These are phyloP conservation scores for Crithidia sp. DNA, from an alignment of 208 protist genomes.

Conservation along the genomic window DNA sequence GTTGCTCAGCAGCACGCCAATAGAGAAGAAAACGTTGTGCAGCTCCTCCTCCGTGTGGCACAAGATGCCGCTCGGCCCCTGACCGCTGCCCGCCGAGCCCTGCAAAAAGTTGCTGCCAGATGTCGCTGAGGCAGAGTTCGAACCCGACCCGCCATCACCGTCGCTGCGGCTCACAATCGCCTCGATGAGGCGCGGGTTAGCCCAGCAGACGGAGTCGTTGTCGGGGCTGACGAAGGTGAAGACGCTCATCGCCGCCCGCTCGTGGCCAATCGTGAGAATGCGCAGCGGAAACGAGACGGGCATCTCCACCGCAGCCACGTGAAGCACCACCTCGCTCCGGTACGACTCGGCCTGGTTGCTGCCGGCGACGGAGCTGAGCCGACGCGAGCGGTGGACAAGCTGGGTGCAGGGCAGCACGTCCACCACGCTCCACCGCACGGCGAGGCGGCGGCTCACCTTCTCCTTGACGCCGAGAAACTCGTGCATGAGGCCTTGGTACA, in stretches of 20 bases:
- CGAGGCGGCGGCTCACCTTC: conserved; percentile 17
- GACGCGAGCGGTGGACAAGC: not conserved
- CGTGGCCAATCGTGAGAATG: conserved; percentile 52
- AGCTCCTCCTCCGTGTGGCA: conserved; percentile 48
- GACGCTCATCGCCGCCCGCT: conserved; percentile 48
- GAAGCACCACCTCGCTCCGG: conserved; percentile 37
- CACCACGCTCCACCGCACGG: conserved; percentile 27
- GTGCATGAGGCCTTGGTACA: conserved; percentile 28
- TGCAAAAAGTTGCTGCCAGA: conserved; percentile 1
- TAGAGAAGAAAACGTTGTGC: conserved; percentile 41
- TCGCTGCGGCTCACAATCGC: conserved; percentile 19
- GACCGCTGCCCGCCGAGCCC: not conserved
- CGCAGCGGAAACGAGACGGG: conserved; percentile 24
- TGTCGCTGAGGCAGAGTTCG: not conserved
- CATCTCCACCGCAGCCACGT: conserved; percentile 29
- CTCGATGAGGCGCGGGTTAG: conserved; percentile 48
- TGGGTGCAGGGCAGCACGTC: conserved; percentile 18
- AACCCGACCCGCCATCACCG: not conserved
- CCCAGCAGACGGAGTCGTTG: conserved; percentile 43
- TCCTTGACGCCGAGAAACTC: conserved; percentile 23
- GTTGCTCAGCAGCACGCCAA: conserved; percentile 64
- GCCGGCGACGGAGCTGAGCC: not conserved
- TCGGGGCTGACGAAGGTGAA: conserved; percentile 39
- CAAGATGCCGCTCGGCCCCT: conserved; percentile 13
- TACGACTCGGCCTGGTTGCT: conserved; percentile 5